phyloP scores from a whole-genome alignment of 257 asterid species.

The Avicennia marina region DNA sequence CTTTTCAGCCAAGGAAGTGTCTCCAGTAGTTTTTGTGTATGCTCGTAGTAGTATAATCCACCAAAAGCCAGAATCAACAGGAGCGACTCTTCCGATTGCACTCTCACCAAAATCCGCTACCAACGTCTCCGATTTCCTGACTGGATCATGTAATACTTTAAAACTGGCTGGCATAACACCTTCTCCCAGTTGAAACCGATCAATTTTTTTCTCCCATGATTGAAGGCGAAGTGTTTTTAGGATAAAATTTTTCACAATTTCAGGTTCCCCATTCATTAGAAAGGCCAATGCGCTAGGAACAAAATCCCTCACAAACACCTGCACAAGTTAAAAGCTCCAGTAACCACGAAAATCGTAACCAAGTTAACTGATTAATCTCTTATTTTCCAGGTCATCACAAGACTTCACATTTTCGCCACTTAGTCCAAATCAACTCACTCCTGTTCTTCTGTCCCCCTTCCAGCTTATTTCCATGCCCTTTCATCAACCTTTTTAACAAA shows the following conservation, averaged over 20 bases:
- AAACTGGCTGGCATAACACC: constrained; percentile 62
- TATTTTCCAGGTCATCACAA: too few species aligned
- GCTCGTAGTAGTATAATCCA: constrained; percentile 51
- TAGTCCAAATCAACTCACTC: too few species aligned
- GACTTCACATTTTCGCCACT: too few species aligned
- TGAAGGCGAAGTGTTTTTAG: constrained; percentile 49
- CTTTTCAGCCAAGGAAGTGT: constrained; percentile 41
- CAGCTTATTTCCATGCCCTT: too few species aligned
- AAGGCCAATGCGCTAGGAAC: constrained; percentile 54
- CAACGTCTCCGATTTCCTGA: constrained; percentile 41
- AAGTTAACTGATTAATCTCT: too few species aligned
- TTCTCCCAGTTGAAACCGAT: constrained; percentile 46
- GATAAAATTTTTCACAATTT: constrained; percentile 42
- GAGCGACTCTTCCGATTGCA: constrained; percentile 58
- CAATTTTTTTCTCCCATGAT: constrained; percentile 54
- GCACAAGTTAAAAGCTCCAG: constrained; percentile 13
- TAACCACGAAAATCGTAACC: background rate
- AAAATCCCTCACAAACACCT: constrained; percentile 56
- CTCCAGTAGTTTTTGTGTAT: constrained; percentile 51
- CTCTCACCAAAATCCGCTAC: constrained; percentile 55
- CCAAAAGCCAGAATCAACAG: constrained; percentile 56
- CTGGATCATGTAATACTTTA: constrained; percentile 46
- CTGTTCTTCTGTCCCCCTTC: too few species aligned
- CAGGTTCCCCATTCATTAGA: constrained; percentile 51
- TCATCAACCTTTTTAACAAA: too few species aligned